A percentile compares a stretch with the other conserved stretches of the same genome.
Evolutionary conservation across 805 yeast genomes (phyloP).

Genomic region (Sungouiozyma ichnusensis): DNA sequence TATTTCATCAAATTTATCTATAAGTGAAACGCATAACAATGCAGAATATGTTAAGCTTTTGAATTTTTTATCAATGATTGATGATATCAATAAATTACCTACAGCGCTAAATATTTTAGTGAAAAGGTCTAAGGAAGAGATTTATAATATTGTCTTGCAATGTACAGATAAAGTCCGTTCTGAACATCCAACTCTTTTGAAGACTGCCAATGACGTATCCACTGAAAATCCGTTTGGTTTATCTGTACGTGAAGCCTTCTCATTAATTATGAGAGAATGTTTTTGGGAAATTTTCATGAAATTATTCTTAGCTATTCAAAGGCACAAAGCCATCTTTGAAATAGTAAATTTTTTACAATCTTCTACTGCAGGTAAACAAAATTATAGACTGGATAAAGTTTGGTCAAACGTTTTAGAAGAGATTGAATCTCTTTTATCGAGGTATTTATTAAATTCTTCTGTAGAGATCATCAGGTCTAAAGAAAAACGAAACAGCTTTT

Average conservation of each 20-base stretch:
- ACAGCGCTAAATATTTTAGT: constrained; percentile 45
- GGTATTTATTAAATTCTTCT: constrained; percentile 14
- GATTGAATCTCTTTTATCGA: constrained; percentile 13
- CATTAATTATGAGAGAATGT: constrained; percentile 54
- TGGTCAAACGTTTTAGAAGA: constrained; percentile 36
- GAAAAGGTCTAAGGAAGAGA: constrained; percentile 48
- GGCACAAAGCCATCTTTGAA: constrained; percentile 56
- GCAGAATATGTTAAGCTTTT: constrained; percentile 29
- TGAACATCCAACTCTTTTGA: constrained; percentile 38
- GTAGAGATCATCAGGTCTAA: constrained; percentile 1
- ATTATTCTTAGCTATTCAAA: constrained; percentile 52
- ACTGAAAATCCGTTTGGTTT: constrained; percentile 26
- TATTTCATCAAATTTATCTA: background rate
- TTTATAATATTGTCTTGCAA: constrained; percentile 50
- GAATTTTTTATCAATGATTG: constrained; percentile 46
- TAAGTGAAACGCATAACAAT: background rate
- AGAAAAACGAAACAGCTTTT: background rate
- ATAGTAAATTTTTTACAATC: constrained; percentile 33
- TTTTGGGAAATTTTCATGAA: constrained; percentile 62
- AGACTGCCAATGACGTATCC: constrained; percentile 16
- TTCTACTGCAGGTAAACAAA: constrained; percentile 12
- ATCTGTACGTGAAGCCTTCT: constrained; percentile 37
- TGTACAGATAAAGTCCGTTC: constrained; percentile 55
- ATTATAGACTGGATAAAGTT: constrained; percentile 32
- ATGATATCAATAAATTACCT: constrained; percentile 50